phyloP scores from a whole-genome alignment of 257 asterid genomes.

The Fraxinus americana region DNA sequence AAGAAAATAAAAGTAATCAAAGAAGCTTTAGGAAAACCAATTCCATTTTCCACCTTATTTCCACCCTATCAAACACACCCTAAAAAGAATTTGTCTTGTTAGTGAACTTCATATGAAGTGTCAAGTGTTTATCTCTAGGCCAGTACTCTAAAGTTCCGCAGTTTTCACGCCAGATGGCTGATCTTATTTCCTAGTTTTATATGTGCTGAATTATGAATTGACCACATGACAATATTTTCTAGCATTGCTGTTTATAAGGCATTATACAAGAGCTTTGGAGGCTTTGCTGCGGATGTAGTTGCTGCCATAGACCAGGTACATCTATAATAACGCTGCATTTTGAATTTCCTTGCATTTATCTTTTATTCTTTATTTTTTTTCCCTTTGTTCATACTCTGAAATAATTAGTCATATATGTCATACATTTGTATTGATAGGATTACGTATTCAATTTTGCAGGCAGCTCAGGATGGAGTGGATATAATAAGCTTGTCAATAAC shows the following conservation, averaged over 20 bases:
- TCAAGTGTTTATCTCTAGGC: background rate
- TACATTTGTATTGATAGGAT: background rate
- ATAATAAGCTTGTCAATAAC: constrained; percentile 93
- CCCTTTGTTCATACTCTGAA: background rate
- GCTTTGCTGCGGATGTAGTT: constrained; percentile 99
- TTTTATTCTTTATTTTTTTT: background rate
- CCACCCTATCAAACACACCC: too few species aligned
- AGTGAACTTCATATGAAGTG: background rate
- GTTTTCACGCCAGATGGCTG: background rate
- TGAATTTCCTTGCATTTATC: background rate
- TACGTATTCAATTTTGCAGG: constrained; percentile 49
- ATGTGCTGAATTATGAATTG: constrained; percentile 19
- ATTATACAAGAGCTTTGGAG: constrained; percentile 97
- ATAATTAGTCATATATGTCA: background rate
- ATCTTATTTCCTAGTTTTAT: background rate
- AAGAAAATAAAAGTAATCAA: too few species aligned
- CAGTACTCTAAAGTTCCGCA: background rate
- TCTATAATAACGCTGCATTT: background rate
- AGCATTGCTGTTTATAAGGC: constrained; percentile 97
- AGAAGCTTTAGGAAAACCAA: too few species aligned
- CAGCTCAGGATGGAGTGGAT: constrained; percentile 96
- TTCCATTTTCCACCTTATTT: too few species aligned
- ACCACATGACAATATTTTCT: constrained; percentile 25
- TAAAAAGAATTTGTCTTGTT: background rate
- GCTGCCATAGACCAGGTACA: constrained; percentile 98